Percentiles rank a stretch among this genome's conserved stretches.
Evolutionary conservation across 2,329 filamentous ascomycete species (phyloP).

Genomic region (Cytospora leucostoma): DNA sequence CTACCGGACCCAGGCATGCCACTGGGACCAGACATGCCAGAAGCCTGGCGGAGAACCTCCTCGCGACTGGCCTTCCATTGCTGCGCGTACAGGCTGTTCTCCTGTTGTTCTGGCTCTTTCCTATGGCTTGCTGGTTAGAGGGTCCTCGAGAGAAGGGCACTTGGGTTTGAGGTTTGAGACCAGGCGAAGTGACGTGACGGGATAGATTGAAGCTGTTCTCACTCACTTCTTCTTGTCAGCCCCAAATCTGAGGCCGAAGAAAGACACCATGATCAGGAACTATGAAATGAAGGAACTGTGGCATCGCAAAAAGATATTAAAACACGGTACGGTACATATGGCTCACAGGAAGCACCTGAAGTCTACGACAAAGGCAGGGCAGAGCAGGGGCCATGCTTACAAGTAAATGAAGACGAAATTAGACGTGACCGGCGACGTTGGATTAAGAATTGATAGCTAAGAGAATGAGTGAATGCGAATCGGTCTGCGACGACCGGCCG

Average conservation of each 20-base stretch:
- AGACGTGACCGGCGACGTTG: conserved; percentile 4
- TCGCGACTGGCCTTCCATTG: conserved; percentile 28
- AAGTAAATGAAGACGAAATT: conserved; percentile 7
- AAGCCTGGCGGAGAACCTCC: conserved; percentile 17
- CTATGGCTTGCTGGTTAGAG: conserved; percentile 16
- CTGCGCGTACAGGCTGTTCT: conserved; percentile 15
- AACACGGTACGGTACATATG: neutral
- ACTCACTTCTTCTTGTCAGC: conserved; percentile 60
- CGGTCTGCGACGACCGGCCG: neutral
- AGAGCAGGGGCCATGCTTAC: neutral
- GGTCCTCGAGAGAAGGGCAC: neutral
- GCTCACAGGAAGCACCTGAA: too few relatives aligned
- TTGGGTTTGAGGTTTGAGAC: neutral
- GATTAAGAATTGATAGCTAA: neutral
- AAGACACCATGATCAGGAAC: conserved; percentile 53
- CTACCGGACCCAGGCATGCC: neutral
- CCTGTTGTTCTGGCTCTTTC: conserved; percentile 10
- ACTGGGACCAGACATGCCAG: conserved; percentile 11
- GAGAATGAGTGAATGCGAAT: neutral
- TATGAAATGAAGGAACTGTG: conserved; percentile 6
- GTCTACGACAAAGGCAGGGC: neutral
- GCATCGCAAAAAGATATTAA: neutral
- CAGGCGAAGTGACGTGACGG: neutral
- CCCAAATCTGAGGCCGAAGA: conserved; percentile 59
- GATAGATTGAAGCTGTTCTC: neutral